Conservation (phyloP, 2,329 filamentous ascomycete species). For the Exserohilum turcica region DNA sequence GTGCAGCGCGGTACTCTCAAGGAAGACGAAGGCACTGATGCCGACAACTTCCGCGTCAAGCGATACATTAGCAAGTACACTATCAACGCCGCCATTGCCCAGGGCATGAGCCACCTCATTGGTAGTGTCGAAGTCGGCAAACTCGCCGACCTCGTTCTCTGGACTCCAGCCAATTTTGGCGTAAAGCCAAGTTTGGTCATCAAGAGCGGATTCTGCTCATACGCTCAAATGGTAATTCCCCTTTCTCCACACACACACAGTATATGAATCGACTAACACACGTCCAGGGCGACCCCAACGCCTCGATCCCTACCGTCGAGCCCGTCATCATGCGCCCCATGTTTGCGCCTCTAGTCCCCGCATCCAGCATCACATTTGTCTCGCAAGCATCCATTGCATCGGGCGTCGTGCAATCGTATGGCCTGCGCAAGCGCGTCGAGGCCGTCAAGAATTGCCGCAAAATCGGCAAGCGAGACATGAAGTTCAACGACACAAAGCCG, state of each 20-base stretch:
- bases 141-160: constrained; percentile 85
- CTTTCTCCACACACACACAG: neutral
- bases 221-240: constrained; percentile 75
- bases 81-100: constrained; percentile 88
- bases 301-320: constrained; percentile 79
- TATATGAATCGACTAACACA: neutral
- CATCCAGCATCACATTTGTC: constrained; percentile 80
- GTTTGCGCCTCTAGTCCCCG: constrained; percentile 77
- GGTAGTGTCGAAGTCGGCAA: constrained; percentile 89
- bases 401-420: constrained; percentile 72
- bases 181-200: constrained; percentile 81
- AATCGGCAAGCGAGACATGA: constrained; percentile 86
- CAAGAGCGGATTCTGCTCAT: constrained; percentile 86
- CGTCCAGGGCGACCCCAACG: constrained; percentile 55
- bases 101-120: constrained; percentile 86
- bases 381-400: constrained; percentile 71
- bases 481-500: constrained; percentile 81
- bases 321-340: constrained; percentile 83
- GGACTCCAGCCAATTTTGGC: constrained; percentile 84
- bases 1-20: constrained; percentile 74
- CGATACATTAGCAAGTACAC: constrained; percentile 95
- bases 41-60: constrained; percentile 92
- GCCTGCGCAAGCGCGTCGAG: constrained; percentile 78
- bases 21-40: constrained; percentile 78
- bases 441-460: constrained; percentile 75